Conservation (phyloP, 2,329 filamentous ascomycete genomes). For the Beauveria sp. region DNA sequence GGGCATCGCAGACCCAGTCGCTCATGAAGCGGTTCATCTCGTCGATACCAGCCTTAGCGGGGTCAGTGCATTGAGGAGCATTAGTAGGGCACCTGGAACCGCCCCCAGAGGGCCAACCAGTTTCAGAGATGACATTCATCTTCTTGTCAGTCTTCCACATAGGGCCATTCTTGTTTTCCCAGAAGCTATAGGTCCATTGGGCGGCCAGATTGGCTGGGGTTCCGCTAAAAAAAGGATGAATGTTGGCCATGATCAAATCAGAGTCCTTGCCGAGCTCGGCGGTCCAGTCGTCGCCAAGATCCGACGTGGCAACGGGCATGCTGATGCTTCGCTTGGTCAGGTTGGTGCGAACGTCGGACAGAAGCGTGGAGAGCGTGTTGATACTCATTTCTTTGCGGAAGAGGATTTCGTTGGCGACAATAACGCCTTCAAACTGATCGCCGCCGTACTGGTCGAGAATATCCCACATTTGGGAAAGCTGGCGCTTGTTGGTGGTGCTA, state of each 20-base stretch:
- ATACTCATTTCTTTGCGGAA: constrained; percentile 69
- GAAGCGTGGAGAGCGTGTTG: constrained; percentile 52
- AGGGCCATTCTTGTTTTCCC: constrained; percentile 58
- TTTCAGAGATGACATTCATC: constrained; percentile 79
- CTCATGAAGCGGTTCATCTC: constrained; percentile 83
- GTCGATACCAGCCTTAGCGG: constrained; percentile 68
- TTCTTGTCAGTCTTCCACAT: constrained; percentile 55
- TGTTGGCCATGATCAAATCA: constrained; percentile 91
- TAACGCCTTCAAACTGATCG: constrained; percentile 70
- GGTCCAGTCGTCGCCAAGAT: constrained; percentile 85
- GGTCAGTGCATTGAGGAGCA: constrained; percentile 49
- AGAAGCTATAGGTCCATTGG: constrained; percentile 77
- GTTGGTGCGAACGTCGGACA: constrained; percentile 64
- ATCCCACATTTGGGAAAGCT: constrained; percentile 75
- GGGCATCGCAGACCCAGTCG: constrained; percentile 72
- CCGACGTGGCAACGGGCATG: constrained; percentile 77
- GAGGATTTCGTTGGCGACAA: constrained; percentile 73
- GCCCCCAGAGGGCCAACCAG: constrained; percentile 81
- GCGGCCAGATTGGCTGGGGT: constrained; percentile 61
- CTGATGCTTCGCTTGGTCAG: constrained; percentile 58
- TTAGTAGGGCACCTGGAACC: constrained; percentile 65
- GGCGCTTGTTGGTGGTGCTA: constrained; percentile 71
- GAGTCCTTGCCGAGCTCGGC: constrained; percentile 58
- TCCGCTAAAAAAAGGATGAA: constrained; percentile 92
- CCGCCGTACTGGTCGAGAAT: constrained; percentile 64